Base-by-base conservation (phyloP, 805 yeast genomes). In the Metschnikowia kunwiensis region DNA sequence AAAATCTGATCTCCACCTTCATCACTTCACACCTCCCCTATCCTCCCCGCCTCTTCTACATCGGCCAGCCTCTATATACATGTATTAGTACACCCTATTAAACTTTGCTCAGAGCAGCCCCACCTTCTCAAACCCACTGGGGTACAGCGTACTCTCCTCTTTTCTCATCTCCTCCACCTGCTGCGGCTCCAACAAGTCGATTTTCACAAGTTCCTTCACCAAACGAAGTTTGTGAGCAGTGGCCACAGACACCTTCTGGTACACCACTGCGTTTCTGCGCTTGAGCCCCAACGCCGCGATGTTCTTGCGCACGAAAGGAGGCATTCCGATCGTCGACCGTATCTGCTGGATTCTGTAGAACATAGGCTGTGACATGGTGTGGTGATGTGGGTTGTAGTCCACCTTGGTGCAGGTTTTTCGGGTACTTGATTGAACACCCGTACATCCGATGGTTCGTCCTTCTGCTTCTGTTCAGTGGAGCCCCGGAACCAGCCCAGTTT, bases 301-400 rank as follows among this genome's bases (percentile, higher is more conserved):
- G 7, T 88, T 80, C 41, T 75, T 74, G 46, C 82, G 77, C 40
- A 75, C 74, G 27, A 69, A 62, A 38, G 78, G 75, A 9, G 96
- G 95, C 52, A 87, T 70, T 1, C 96, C 96, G 43, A 91, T 88
- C 5, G 87, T 72, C 2, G 97, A 88, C 57, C 94, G 77, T 34
- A 73, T 64, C 52, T 87, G 87, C 14, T 88, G 80, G 39, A 88
- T 77, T 58, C 83, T 79, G 52, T 68, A 68, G 45, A 55, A 48
- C 49, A 50, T 41, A 27, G 42, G 40, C 21, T 33, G 25, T 9
- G 30, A 21, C 30, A 26, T 33, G 2, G 23, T 20, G 19, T 12
- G 10, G n/a, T n/a, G n/a, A n/a, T n/a, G n/a, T n/a, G n/a, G n/a
- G n/a, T n/a, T n/a, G n/a, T n/a, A n/a, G 8, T 1, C 18, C 25